Conservation (phyloP, 805 yeast genomes). For the Geotrichum ghanense region DNA sequence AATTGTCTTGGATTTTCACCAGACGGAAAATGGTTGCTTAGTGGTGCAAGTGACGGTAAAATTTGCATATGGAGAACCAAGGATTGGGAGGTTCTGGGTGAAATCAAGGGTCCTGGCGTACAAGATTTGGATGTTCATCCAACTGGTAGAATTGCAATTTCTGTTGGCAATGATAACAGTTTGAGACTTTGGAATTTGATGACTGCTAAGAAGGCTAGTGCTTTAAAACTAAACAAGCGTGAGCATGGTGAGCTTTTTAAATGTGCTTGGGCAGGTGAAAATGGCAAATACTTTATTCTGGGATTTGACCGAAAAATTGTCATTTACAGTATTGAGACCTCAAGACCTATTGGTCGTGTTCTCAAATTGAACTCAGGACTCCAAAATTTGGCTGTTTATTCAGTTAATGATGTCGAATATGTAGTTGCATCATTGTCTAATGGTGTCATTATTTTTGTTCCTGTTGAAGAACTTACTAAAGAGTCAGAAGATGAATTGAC, state of each 20-base stretch:
- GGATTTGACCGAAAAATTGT: slow-evolving; percentile 58
- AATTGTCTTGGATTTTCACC: slow-evolving; percentile 54
- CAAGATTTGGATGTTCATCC: slow-evolving; percentile 86
- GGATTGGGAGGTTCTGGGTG: slow-evolving; percentile 91
- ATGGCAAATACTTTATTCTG: slow-evolving; percentile 65
- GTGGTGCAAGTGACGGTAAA: slow-evolving; percentile 86
- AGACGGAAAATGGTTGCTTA: slow-evolving; percentile 63
- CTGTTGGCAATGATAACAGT: slow-evolving; percentile 78
- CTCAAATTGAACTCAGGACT: slow-evolving; percentile 39
- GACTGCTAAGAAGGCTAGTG: slow-evolving; percentile 92
- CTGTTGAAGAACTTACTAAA: slow-evolving; percentile 21
- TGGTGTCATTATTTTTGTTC: slow-evolving; percentile 55
- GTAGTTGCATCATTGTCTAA: slow-evolving; percentile 57
- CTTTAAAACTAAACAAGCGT: slow-evolving; percentile 35
- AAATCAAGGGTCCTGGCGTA: slow-evolving; percentile 80
- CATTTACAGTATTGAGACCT: slow-evolving; percentile 52
- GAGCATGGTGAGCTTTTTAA: slow-evolving; percentile 9
- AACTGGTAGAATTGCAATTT: slow-evolving; percentile 77
- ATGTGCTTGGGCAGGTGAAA: slow-evolving; percentile 41
- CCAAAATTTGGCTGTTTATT: slow-evolving; percentile 49
- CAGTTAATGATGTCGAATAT: slow-evolving; percentile 39
- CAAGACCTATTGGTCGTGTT: slow-evolving; percentile 37
- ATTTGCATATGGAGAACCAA: slow-evolving; percentile 88
- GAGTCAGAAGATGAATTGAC: slow-evolving; percentile 4
- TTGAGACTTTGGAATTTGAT: slow-evolving; percentile 88